Conservation (phyloP, 257 asterid species). For the Lycium barbarum region DNA sequence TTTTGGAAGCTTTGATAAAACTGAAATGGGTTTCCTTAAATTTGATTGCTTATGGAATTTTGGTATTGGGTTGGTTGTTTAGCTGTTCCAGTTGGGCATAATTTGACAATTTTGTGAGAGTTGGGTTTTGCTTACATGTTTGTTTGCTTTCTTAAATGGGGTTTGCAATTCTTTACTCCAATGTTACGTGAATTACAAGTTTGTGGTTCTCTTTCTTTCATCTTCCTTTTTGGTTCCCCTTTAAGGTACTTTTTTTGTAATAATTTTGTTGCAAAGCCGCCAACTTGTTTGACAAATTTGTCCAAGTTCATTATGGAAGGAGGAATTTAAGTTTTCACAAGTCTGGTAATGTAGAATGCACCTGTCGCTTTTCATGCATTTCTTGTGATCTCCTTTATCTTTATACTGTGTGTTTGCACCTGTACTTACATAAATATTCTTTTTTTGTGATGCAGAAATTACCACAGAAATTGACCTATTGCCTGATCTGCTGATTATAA, state of each 20-base stretch:
- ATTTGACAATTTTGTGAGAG: not conserved
- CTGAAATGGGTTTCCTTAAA: not conserved
- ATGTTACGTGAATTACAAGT: constrained; percentile 51
- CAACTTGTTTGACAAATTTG: constrained; percentile 28
- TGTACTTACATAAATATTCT: constrained; percentile 27
- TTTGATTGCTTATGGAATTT: constrained; percentile 8
- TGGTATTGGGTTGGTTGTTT: constrained; percentile 27
- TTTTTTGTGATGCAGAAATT: constrained; percentile 56
- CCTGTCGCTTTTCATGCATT: constrained; percentile 57
- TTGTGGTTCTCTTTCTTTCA: constrained; percentile 38
- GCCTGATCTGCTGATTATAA: constrained; percentile 44
- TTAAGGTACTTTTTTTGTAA: not conserved
- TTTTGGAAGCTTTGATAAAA: constrained; percentile 6
- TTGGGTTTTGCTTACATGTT: constrained; percentile 36
- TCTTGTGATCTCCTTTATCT: constrained; percentile 66
- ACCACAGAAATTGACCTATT: constrained; percentile 42
- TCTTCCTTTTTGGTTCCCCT: constrained; percentile 15
- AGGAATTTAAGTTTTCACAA: constrained; percentile 18
- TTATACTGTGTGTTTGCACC: constrained; percentile 11
- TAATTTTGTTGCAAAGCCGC: constrained; percentile 9
- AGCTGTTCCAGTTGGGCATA: not conserved
- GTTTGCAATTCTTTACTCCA: constrained; percentile 65
- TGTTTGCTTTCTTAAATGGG: constrained; percentile 46
- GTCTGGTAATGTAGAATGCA: constrained; percentile 31
- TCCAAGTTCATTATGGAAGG: constrained; percentile 27